A percentile compares a stretch with the other conserved stretches of the same genome.
Conservation (phyloP, 768 basidiomycete genomes). For the Lactifluus pinguis region DNA sequence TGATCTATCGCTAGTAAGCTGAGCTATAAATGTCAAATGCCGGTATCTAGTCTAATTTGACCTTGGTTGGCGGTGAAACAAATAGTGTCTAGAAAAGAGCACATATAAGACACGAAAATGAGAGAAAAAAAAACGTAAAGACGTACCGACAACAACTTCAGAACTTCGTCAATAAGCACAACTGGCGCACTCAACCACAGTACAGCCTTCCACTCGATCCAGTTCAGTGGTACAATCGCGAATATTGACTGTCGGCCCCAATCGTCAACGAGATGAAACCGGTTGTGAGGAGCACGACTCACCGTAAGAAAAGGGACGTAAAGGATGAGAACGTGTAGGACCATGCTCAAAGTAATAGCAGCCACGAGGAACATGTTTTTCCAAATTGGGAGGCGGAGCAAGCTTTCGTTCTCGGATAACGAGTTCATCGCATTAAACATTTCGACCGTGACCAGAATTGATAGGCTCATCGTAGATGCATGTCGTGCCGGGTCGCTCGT, state of each 20-base stretch:
- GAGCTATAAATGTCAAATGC: not conserved
- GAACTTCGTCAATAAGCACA: conserved; percentile 77
- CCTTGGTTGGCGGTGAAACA: conserved; percentile 46
- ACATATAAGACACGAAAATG: conserved; percentile 6
- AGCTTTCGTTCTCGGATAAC: conserved; percentile 91
- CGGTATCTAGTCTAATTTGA: conserved; percentile 35
- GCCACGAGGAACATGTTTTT: conserved; percentile 88
- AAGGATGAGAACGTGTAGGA: conserved; percentile 85
- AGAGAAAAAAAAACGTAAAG: not conserved
- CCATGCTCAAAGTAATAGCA: conserved; percentile 88
- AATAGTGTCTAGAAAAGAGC: conserved; percentile 37
- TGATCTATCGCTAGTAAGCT: not conserved
- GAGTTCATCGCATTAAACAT: conserved; percentile 99
- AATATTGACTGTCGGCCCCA: conserved; percentile 54
- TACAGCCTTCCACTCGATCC: conserved; percentile 92
- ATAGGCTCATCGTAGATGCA: conserved; percentile 94
- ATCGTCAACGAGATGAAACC: not conserved
- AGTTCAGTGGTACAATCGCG: conserved; percentile 89
- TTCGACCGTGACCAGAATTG: conserved; percentile 91
- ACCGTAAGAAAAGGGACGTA: conserved; percentile 97
- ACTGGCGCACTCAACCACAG: conserved; percentile 83
- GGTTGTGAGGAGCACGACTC: conserved; percentile 24
- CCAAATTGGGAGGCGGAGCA: conserved; percentile 86
- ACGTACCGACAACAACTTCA: conserved; percentile 77
- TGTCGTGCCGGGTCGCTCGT: conserved; percentile 74